Percentiles rank a stretch among this genome's conserved stretches.
Conservation (phyloP, 169 alveolate genomes). For the Plasmodium vivax region DNA sequence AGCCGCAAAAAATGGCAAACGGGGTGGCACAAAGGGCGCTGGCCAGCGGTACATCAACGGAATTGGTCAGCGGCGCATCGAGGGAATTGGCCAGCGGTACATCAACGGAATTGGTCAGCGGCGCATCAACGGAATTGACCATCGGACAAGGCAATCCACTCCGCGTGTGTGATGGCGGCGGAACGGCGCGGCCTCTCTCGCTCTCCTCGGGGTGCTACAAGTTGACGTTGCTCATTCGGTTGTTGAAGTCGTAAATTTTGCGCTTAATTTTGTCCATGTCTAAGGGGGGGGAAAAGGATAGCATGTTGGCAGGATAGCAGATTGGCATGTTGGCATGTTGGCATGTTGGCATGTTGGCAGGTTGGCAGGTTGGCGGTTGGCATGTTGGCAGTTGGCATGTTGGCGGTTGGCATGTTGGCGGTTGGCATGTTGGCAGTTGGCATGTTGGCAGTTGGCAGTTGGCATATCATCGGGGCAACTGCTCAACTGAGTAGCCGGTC, state of each 20-base stretch:
- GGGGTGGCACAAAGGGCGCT: not conserved
- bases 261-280: slow-evolving; percentile 66
- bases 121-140: not conserved
- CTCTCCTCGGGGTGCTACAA: not conserved
- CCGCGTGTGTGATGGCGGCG: not conserved
- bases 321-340: no score
- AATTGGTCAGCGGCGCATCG: not conserved
- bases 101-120: not conserved
- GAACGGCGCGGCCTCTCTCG: not conserved
- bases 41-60: not conserved
- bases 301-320: not conserved
- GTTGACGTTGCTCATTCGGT: slow-evolving; percentile 22
- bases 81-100: not conserved
- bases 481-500: no score
- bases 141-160: not conserved
- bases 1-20: not conserved
- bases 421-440: not conserved
- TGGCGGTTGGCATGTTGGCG: no score
- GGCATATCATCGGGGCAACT: no score
- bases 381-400: no score
- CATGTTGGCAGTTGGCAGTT: no score
- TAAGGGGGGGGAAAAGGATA: not conserved
- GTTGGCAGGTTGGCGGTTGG: no score
- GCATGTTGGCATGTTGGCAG: no score
- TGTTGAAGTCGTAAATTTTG: slow-evolving; percentile 42